These are phyloP conservation scores for Ophiostoma novo-ulmi DNA, from an alignment of 2,329 filamentous ascomycete genomes.

Conservation along the genomic window DNA sequence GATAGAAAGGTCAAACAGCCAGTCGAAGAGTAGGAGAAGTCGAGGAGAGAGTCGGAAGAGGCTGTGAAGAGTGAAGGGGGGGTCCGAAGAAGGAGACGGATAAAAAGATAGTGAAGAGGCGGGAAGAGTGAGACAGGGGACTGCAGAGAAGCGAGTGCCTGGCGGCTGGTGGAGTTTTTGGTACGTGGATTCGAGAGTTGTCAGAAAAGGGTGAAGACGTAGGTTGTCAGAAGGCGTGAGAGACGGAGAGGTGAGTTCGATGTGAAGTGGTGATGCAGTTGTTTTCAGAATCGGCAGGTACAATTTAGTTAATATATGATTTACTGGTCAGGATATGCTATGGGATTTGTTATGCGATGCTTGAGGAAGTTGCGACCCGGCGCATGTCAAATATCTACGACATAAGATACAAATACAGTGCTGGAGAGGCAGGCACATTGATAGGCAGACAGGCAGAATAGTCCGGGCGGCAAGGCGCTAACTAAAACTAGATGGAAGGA, in stretches of 20 bases:
- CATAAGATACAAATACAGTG: too few relatives aligned
- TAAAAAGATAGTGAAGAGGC: conserved; percentile 12
- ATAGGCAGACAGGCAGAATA: not conserved
- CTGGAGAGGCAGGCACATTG: not conserved
- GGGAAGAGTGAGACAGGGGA: conserved; percentile 17
- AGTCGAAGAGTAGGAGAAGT: not conserved
- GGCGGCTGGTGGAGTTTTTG: conserved; percentile 10
- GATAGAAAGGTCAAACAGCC: not conserved
- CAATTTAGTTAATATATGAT: not conserved
- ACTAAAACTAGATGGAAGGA: not conserved
- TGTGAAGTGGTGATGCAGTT: not conserved
- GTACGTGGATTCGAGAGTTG: not conserved
- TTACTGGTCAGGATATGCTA: not conserved
- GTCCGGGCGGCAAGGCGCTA: not conserved
- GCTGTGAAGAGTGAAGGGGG: not conserved
- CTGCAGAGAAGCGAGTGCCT: not conserved
- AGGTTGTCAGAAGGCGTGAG: not conserved
- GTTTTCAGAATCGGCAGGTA: not conserved
- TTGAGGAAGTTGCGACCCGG: conserved; percentile 5
- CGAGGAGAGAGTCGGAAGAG: conserved; percentile 5
- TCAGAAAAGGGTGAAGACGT: not conserved
- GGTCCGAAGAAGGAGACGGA: conserved; percentile 11
- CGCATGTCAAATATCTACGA: not conserved
- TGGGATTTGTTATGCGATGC: not conserved
- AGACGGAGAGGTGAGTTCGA: not conserved